These are phyloP conservation scores for Trapa incisa DNA, from an alignment of 345 rosid genomes.

Conservation along the genomic window DNA sequence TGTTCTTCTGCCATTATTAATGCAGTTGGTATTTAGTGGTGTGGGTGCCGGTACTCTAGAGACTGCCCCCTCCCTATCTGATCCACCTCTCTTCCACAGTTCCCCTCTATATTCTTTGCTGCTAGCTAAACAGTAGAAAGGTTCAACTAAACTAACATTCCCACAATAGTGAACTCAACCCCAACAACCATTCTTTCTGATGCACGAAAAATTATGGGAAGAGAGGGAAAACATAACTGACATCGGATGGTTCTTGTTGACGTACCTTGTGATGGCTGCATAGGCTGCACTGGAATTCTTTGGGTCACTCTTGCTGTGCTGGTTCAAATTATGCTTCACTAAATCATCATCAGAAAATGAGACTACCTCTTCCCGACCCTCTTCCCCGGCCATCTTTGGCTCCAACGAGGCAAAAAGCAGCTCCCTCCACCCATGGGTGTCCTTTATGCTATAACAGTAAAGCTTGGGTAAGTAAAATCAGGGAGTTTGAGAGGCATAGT, in stretches of 20 bases:
- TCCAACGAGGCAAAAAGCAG: not conserved
- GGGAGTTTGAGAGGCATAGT: not conserved
- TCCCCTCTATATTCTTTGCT: no score
- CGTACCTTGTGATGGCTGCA: not conserved
- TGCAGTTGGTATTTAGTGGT: no score
- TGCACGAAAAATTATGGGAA: not conserved
- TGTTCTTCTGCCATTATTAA: no score
- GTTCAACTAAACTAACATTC: not conserved
- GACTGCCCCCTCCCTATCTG: no score
- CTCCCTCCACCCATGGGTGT: not conserved
- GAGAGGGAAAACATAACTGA: no score
- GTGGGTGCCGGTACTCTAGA: no score
- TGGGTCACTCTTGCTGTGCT: no score
- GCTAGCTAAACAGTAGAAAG: no score
- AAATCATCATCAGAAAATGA: no score
- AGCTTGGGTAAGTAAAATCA: not conserved
- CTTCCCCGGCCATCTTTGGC: not conserved
- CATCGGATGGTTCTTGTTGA: no score
- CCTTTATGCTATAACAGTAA: not conserved
- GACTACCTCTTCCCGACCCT: not conserved
- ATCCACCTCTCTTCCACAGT: no score
- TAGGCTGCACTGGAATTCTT: not conserved
- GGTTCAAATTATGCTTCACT: no score
- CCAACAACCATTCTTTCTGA: not conserved
- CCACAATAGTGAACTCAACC: not conserved